Percentiles rank a stretch among this genome's conserved stretches.
Evolutionary conservation across 495 filamentous ascomycete genomes (phyloP).

Genomic region (Xylaria sp.): DNA sequence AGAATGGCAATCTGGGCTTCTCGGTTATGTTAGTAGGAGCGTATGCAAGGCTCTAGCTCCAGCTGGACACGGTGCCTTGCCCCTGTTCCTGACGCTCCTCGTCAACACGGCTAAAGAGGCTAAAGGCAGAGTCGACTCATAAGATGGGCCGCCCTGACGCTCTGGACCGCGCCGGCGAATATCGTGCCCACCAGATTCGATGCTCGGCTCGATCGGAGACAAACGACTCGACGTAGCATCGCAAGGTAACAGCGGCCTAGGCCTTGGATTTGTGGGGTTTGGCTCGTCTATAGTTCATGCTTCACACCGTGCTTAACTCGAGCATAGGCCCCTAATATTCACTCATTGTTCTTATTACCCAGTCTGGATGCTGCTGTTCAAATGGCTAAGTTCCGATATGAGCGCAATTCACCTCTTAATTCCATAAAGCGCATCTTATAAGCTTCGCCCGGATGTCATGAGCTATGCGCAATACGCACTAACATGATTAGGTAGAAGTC

Average conservation of each 20-base stretch:
- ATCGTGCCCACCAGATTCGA: not conserved
- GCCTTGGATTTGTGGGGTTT: constrained; percentile 9
- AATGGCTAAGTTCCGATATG: not conserved
- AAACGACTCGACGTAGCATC: constrained; percentile 19
- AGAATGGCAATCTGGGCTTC: constrained; percentile 23
- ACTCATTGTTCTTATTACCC: constrained; percentile 2
- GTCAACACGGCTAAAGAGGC: constrained; percentile 43
- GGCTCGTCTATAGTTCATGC: constrained; percentile 4
- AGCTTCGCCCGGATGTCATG: not conserved
- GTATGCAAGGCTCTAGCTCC: constrained; percentile 24
- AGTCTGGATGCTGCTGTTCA: not conserved
- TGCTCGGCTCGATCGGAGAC: constrained; percentile 18
- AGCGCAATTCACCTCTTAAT: constrained; percentile 2
- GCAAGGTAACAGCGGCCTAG: constrained; percentile 22
- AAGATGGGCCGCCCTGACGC: constrained; percentile 22
- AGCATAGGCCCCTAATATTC: not conserved
- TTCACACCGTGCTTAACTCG: not conserved
- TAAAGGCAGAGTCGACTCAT: constrained; percentile 34
- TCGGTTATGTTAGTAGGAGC: constrained; percentile 10
- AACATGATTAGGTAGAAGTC: not conserved
- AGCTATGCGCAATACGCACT: not conserved
- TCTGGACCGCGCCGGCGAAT: constrained; percentile 24
- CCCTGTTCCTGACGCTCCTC: constrained; percentile 30
- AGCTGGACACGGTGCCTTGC: constrained; percentile 31
- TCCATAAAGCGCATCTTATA: not conserved